These are phyloP conservation scores for Przewalskia tangutica DNA, from an alignment of 257 asterid genomes.

Conservation along the genomic window DNA sequence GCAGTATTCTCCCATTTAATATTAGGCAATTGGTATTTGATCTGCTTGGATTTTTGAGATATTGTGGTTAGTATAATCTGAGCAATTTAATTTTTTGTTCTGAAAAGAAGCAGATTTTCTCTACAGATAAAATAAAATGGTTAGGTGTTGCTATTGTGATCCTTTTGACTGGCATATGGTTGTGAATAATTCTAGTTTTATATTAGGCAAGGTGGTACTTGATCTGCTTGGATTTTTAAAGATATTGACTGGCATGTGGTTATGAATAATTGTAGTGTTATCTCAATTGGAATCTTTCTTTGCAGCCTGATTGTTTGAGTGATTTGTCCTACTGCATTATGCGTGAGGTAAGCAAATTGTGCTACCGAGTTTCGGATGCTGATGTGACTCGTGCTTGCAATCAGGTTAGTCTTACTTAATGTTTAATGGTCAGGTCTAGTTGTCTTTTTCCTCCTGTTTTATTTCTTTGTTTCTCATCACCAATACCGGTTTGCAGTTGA, in stretches of 20 bases:
- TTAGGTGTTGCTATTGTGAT: background rate
- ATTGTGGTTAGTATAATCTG: background rate
- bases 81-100: background rate
- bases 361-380: conserved; percentile 59
- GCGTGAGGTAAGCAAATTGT: conserved; percentile 55
- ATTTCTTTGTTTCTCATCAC: background rate
- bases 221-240: background rate
- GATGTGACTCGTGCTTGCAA: conserved; percentile 81
- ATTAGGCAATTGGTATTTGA: background rate
- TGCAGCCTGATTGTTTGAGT: conserved; percentile 79
- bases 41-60: background rate
- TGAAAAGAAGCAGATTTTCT: background rate
- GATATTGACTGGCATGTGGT: background rate
- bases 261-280: background rate
- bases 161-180: background rate
- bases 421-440: background rate
- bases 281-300: background rate
- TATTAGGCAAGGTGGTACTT: background rate
- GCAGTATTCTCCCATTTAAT: background rate
- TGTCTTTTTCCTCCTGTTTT: background rate
- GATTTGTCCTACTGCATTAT: conserved; percentile 71
- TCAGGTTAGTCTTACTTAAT: conserved; percentile 36
- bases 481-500: conserved; percentile 43
- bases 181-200: background rate
- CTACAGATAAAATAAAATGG: background rate